These are phyloP conservation scores for Myochromella boudieri DNA, from an alignment of 768 basidiomycete species.

Conservation along the genomic window DNA sequence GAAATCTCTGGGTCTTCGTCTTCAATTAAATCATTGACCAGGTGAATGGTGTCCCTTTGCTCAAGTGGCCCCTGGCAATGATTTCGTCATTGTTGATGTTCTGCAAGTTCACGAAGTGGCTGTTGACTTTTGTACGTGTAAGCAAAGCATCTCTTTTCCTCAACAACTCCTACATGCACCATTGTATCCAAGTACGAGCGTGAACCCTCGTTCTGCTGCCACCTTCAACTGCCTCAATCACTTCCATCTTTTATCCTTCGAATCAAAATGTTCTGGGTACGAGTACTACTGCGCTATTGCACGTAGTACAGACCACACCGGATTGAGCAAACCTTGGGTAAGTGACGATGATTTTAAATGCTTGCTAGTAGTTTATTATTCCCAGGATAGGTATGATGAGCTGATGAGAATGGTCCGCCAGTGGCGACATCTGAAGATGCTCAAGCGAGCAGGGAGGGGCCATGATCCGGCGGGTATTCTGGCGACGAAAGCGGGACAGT, in stretches of 20 bases:
- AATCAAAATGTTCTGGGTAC: conserved; percentile 5
- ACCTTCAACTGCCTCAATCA: no score
- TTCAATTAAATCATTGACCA: no score
- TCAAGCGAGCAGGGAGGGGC: no score
- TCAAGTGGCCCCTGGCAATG: no score
- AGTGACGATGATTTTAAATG: background rate
- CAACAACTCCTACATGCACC: conserved; percentile 30
- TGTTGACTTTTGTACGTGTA: conserved; percentile 30
- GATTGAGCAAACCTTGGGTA: background rate
- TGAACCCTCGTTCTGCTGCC: conserved; percentile 25
- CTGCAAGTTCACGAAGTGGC: conserved; percentile 25
- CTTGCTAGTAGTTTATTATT: background rate
- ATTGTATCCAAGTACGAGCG: conserved; percentile 29
- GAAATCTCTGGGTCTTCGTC: no score
- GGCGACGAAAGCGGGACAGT: no score
- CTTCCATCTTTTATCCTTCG: conserved; percentile 34
- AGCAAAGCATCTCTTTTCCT: conserved; percentile 1
- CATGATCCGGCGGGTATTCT: background rate
- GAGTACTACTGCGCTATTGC: background rate
- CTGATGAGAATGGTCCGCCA: no score
- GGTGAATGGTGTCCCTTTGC: no score
- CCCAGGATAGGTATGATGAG: background rate
- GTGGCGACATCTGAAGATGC: no score
- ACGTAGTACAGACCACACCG: no score
- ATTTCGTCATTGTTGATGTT: no score